Base-by-base conservation (phyloP, 345 rosid genomes). In the Linum lewisii region DNA sequence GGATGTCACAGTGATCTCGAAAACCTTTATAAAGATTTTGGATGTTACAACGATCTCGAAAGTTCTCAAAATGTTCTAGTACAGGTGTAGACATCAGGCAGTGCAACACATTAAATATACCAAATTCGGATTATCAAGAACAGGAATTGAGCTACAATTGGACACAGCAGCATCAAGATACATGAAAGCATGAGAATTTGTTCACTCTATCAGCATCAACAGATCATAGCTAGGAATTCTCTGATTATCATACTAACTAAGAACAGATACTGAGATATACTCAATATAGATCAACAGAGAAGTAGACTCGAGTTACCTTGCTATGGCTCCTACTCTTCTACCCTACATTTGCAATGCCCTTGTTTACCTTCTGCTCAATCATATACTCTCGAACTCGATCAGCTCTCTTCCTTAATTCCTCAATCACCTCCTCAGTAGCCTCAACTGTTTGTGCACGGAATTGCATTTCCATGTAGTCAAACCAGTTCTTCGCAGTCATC, bases 401-500 rank as follows among this genome's bases (percentile, higher is more conserved):
- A 32, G 85, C 69, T 66, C 73, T 86, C 32, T 1, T 68, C 72
- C 66, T 77, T 88, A 89, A 83, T 37, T 61, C 78, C 44, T 75
- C 77, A 32, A 86, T 79, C 72, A 81, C 63, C 80, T 77, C 75
- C 74, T 86, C 94, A 0, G 91, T 81, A 20, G 70, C 82, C 24
- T 79, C 79, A 2, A 61, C 36, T 45, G 76, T 81, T 76, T 81
- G 84, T 70, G 78, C 73, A 1, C 70, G 82, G 65, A 82, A 54
- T 50, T 82, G 37, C 53, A 56, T 74, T 67, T 79, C 84, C 82
- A 85, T 50, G 61, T 47, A 77, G 58, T 77, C 77, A 63, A 87
- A 84, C 97, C 89, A 93, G 32, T 89, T 77, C 63, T 73, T 73
- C 32, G 85, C 24, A 16, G 81, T 77, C 80, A 85, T 79, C 66